These are phyloP conservation scores for Coemansia asiatica DNA, from an alignment of 192 early-diverging fungal genomes.

Conservation along the genomic window DNA sequence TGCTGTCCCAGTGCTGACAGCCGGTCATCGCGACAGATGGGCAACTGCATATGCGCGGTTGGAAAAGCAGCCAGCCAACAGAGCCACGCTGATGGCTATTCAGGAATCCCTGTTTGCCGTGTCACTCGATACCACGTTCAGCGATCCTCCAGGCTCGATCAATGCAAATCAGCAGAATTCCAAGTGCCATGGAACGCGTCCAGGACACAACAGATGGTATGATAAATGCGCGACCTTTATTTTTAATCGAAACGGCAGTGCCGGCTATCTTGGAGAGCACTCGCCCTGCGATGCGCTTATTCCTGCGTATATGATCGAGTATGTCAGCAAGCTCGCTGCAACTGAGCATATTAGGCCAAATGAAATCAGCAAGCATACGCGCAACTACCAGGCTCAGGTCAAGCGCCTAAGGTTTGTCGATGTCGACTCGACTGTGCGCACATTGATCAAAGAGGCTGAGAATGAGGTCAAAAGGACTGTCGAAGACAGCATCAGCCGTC, in stretches of 20 bases:
- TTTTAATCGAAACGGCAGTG: constrained; percentile 73
- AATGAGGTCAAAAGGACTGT: constrained; percentile 55
- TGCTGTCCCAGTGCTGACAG: constrained; percentile 69
- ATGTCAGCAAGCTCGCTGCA: constrained; percentile 36
- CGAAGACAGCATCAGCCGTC: constrained; percentile 60
- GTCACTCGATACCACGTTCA: constrained; percentile 69
- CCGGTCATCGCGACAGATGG: constrained; percentile 84
- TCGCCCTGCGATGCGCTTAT: constrained; percentile 84
- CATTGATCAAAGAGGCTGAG: constrained; percentile 57
- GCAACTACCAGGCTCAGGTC: constrained; percentile 64
- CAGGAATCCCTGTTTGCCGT: constrained; percentile 76
- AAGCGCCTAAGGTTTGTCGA: constrained; percentile 24
- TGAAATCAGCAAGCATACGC: constrained; percentile 16
- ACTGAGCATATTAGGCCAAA: constrained; percentile 32
- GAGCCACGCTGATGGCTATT: constrained; percentile 60
- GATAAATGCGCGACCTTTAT: constrained; percentile 75
- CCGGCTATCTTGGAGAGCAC: constrained; percentile 70
- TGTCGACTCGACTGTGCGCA: constrained; percentile 29
- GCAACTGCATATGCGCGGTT: constrained; percentile 68
- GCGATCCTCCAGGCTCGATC: constrained; percentile 36
- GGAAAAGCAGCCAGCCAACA: constrained; percentile 60
- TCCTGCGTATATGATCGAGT: constrained; percentile 62
- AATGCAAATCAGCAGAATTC: constrained; percentile 28
- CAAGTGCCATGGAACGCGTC: constrained; percentile 35
- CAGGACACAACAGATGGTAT: constrained; percentile 88